Percentiles rank a stretch among this genome's conserved stretches.
Evolutionary conservation across 331 rosid species (phyloP).

Genomic region (Quercus lobata): DNA sequence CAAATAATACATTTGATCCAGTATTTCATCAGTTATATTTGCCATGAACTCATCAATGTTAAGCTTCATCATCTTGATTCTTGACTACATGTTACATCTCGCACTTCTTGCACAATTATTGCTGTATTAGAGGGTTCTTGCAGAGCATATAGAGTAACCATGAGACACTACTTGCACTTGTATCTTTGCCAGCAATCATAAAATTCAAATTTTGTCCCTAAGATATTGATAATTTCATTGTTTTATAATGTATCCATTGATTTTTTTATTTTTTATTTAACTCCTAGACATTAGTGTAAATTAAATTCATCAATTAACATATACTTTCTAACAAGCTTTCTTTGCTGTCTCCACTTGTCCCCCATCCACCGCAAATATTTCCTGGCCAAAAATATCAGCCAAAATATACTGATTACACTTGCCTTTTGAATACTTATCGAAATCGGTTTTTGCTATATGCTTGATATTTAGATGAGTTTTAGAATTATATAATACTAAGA

Average conservation of each 20-base stretch:
- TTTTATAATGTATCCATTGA: no score
- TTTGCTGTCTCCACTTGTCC: constrained; percentile 63
- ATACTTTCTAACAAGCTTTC: constrained; percentile 47
- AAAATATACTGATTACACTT: background rate
- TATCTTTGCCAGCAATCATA: constrained; percentile 75
- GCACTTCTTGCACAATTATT: constrained; percentile 62
- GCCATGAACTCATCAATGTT: constrained; percentile 35
- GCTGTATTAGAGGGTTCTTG: constrained; percentile 14
- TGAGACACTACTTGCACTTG: constrained; percentile 67
- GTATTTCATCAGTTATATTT: constrained; percentile 42
- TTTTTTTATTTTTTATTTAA: no score
- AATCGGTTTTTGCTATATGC: constrained; percentile 30
- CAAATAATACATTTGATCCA: constrained; percentile 75
- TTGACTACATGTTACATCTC: constrained; percentile 29
- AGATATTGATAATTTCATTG: constrained; percentile 40
- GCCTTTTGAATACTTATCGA: constrained; percentile 31
- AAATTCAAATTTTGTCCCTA: constrained; percentile 71
- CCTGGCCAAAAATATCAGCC: constrained; percentile 51
- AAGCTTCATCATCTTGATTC: constrained; percentile 10
- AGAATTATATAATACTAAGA: no score
- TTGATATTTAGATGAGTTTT: constrained; percentile 24
- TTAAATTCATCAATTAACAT: no score
- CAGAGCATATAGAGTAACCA: constrained; percentile 81
- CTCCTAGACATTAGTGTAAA: no score
- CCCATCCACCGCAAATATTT: constrained; percentile 61